Evolutionary conservation across 2,329 filamentous ascomycete species (phyloP), one percentile per base, ranked within the genome.

Genomic region (Paecilomyces variotii): DNA sequence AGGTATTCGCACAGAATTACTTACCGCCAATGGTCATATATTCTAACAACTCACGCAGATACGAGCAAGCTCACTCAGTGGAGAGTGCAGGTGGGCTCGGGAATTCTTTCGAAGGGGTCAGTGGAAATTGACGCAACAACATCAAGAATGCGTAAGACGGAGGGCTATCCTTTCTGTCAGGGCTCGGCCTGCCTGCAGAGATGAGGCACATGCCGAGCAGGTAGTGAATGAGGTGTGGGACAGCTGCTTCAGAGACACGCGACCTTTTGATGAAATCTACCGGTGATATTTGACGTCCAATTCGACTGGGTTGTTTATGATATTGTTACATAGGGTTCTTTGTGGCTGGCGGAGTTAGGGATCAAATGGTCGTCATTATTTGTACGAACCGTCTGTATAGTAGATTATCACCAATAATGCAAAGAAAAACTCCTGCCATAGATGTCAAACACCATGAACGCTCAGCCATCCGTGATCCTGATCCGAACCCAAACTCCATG

Each of bases 201-300:
- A 96, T 74, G 87, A 96, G 67, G 86, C 87, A 12, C 90, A 97
- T 65, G 94, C 94, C 3, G 84, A 85, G 56, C 90, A 89, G 76
- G 87, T 95, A 27, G 91, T 99, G 59, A 94, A 97, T 75, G 88
- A 96, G 75, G 94, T 99, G n/a, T 99, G 93, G 91, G 92, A 96
- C 65, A 97, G 91, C 67, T 99, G 94, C 74, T 99, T 96, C 73
- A 80, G 84, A 56, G 94, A 99, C 75, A 97, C 93, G 3, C 82
- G 94, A 69, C 94, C 94, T 1, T 99, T 99, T 75, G 91, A 97
- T 73, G 93, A 97, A 73, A 91, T 99, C 56, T 99, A 96, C 74
- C 87, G 90, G 70, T 80, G 67, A 76, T 63, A 66, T 57, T 59
- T 60, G 39, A 24, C n/a, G 49, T 52, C 58, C 58, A 49, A 34